Conservation (phyloP, 1,139 yeast genomes). For the Yamadazyma friedrichii region DNA sequence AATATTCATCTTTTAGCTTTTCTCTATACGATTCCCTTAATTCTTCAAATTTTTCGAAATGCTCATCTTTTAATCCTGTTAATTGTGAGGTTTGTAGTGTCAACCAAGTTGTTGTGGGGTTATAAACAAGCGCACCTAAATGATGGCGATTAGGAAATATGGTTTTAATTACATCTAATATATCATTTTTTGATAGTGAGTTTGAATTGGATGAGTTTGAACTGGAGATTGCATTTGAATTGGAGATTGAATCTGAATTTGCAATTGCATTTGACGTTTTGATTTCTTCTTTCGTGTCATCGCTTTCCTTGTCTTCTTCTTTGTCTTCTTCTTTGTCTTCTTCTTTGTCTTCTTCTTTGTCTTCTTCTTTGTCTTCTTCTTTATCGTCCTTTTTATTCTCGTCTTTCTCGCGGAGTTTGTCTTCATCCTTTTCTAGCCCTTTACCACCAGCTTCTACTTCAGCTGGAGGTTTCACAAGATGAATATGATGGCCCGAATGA, state of each 20-base stretch:
- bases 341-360: background rate
- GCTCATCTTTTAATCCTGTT: conserved; percentile 37
- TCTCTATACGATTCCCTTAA: conserved; percentile 26
- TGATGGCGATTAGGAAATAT: conserved; percentile 49
- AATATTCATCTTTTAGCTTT: conserved; percentile 22
- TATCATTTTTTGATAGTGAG: conserved; percentile 31
- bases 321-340: background rate
- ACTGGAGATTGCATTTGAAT: background rate
- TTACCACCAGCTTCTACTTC: background rate
- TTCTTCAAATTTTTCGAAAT: conserved; percentile 30
- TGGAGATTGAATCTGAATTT: background rate
- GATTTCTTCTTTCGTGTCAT: background rate
- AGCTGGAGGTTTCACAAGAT: conserved; percentile 4
- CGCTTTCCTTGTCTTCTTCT: background rate
- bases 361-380: background rate
- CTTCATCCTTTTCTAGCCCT: background rate
- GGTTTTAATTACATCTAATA: conserved; percentile 41
- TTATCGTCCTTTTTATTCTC: background rate
- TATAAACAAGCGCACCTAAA: conserved; percentile 63
- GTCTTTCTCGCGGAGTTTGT: background rate
- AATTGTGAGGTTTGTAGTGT: conserved; percentile 37
- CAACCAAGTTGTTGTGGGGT: conserved; percentile 52
- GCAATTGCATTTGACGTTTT: background rate
- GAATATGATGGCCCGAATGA: conserved; percentile 15
- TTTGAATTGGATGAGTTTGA: background rate